Base-by-base conservation (phyloP, 306 rosid species). In the Alnus glutinosa region DNA sequence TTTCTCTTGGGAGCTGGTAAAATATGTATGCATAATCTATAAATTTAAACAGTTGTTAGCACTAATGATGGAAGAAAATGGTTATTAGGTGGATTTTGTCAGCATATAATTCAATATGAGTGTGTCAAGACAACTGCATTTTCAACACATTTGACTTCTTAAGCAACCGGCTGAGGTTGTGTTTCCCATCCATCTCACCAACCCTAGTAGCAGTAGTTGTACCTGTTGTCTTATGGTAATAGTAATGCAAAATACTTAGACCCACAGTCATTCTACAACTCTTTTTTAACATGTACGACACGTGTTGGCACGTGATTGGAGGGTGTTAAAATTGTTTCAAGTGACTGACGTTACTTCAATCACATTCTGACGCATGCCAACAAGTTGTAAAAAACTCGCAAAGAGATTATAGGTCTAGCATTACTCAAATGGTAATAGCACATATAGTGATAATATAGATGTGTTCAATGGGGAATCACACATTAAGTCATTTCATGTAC, bases 51-150 rank as follows among this genome's bases (percentile, higher is more conserved):
- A 64, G 3, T 34, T 64, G 70, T 64, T 64, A 5, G 70, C 6
- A 36, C 47, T 1, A 64, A 36, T 34, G n/a, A 16, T 13, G 42
- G 47, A 36, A 64, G 28, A 36, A 64, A 2, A 64, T 14, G 11
- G n/a, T 36, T 34, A 23, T 36, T 64, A 14, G 70, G 46, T 64
- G 42, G 70, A 64, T 64, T 64, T 64, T 64, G 47, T 64, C 36
- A 36, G 47, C 46, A 64, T 23, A 23, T 36, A 64, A 36, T 64
- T 36, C 23, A 14, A 34, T 7, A 2, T 36, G 19, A 64, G 34
- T 61, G 68, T 32, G 16, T 62, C 14, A 11, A 62, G 48, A 36
- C 70, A 34, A 64, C 7, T 64, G 70, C 70, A 64, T 64, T 64
- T 64, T 64, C 70, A 36, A 15, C 47, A 64, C 11, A 64, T 34